Evolutionary conservation across 1,139 yeast genomes (phyloP), one percentile per base, ranked within the genome.

Genomic region (Geotrichum cucujoidarum): DNA sequence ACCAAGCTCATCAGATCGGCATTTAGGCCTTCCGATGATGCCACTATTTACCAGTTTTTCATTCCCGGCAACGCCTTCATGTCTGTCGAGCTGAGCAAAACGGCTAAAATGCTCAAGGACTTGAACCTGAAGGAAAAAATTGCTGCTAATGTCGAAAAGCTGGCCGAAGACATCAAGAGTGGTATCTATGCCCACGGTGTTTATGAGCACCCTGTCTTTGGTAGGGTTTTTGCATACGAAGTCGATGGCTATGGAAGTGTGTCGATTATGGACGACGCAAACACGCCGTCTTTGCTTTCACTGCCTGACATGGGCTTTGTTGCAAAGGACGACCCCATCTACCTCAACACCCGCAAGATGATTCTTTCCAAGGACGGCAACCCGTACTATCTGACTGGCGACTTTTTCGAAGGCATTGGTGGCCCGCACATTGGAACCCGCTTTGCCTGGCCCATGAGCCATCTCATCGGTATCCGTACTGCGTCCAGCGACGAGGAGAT

Each of bases 381-480:
- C 59, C 96, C 96, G 0, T 88, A 86, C 64, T 88, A 68, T 57
- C 68, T 85, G 37, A 65, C 69, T 41, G 96, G 95, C 0, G 57
- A 59, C 3, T 65, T 63, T 54, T 83, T 87, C 60, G 74, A 76
- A 57, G 96, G 96, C 0, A 75, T 88, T 52, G 96, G 96, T 0
- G 95, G 96, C 0, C 96, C 96, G 0, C 96, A 88, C 62, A 78
- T 87, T 38, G 96, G 96, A 0, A 75, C 84, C 25, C 70, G 73
- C 30, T 75, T 81, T 60, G 95, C 95, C 0, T 88, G 96, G 96
- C 96, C 96, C 21, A 84, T 88, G 95, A 81, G 92, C 22, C 70
- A 84, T 30, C 66, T 87, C 40, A 73, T 86, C 49, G 77, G 80
- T 30, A 86, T 88, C 17, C 73, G 95, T 54, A 88, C 96, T 0